Percentiles rank a stretch among this genome's conserved stretches.
These are phyloP conservation scores for Inga leiocalycina DNA, from an alignment of 306 rosid genomes.

Conservation along the genomic window DNA sequence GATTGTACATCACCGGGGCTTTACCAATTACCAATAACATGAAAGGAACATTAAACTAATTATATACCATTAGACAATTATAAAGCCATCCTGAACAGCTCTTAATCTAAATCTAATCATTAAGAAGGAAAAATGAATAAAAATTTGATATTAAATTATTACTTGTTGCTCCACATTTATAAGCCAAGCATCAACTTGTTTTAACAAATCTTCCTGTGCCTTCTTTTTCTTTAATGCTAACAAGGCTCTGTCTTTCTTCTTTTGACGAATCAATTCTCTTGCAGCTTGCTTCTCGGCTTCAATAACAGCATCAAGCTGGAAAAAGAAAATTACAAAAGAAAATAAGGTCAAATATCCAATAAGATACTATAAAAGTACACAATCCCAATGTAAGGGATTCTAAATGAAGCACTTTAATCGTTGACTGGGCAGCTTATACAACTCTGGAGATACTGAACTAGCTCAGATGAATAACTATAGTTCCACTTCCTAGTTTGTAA, in stretches of 20 bases:
- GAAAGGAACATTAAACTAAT: neutral
- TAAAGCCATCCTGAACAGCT: slow-evolving; percentile 27
- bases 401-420: slow-evolving; percentile 3
- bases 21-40: neutral
- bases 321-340: slow-evolving; percentile 7
- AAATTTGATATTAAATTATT: slow-evolving; percentile 27
- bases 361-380: neutral
- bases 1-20: neutral
- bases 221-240: slow-evolving; percentile 86
- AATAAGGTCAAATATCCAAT: slow-evolving; percentile 14
- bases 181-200: slow-evolving; percentile 95
- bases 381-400: neutral
- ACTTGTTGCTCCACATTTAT: slow-evolving; percentile 98
- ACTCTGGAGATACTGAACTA: neutral
- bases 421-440: neutral
- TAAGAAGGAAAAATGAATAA: neutral
- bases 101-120: neutral
- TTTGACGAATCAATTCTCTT: slow-evolving; percentile 80
- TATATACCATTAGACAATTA: slow-evolving; percentile 7
- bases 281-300: slow-evolving; percentile 99
- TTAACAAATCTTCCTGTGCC: slow-evolving; percentile 89
- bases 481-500: slow-evolving; percentile 9
- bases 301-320: slow-evolving; percentile 89
- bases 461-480: slow-evolving; percentile 9
- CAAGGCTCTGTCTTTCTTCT: slow-evolving; percentile 94